Evolutionary conservation across 2,329 filamentous ascomycete genomes (phyloP).

Genomic region (Curvularia spicifera): DNA sequence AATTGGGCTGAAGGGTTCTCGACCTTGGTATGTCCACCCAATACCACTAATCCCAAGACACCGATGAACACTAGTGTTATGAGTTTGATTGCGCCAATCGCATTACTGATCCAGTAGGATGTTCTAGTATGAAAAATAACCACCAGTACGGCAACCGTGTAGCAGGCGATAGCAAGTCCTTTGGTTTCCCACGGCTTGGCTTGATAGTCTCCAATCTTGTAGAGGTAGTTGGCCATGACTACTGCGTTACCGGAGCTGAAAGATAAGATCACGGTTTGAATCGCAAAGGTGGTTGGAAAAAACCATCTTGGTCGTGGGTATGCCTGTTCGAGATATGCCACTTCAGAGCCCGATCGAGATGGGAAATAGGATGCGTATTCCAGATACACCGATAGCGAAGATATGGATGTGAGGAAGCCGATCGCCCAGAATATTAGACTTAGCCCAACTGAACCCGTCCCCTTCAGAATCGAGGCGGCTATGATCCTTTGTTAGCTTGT

Average conservation of each 20-base stretch:
- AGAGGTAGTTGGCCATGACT: slow-evolving; percentile 42
- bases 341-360: slow-evolving; percentile 38
- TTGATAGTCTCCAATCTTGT: slow-evolving; percentile 32
- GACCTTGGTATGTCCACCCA: slow-evolving; percentile 29
- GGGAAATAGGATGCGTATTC: slow-evolving; percentile 40
- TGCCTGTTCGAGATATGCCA: slow-evolving; percentile 41
- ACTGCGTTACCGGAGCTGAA: slow-evolving; percentile 43
- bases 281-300: slow-evolving; percentile 40
- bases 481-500: slow-evolving; percentile 24
- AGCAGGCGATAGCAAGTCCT: slow-evolving; percentile 36
- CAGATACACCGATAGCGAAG: slow-evolving; percentile 35
- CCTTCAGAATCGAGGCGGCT: slow-evolving; percentile 25
- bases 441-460: slow-evolving; percentile 37
- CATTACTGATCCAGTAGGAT: slow-evolving; percentile 39
- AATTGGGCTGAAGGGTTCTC: not conserved
- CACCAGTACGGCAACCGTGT: slow-evolving; percentile 33
- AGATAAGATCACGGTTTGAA: slow-evolving; percentile 38
- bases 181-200: slow-evolving; percentile 40
- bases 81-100: slow-evolving; percentile 60
- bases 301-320: slow-evolving; percentile 38
- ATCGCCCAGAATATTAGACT: slow-evolving; percentile 40
- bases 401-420: slow-evolving; percentile 36
- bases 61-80: slow-evolving; percentile 64
- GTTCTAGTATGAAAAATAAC: slow-evolving; percentile 33
- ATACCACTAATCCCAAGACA: slow-evolving; percentile 39